A percentile compares a stretch with the other conserved stretches of the same genome.
Conservation (phyloP, 1,284 basidiomycete species). For the Pseudozyma tsukubaensis region DNA sequence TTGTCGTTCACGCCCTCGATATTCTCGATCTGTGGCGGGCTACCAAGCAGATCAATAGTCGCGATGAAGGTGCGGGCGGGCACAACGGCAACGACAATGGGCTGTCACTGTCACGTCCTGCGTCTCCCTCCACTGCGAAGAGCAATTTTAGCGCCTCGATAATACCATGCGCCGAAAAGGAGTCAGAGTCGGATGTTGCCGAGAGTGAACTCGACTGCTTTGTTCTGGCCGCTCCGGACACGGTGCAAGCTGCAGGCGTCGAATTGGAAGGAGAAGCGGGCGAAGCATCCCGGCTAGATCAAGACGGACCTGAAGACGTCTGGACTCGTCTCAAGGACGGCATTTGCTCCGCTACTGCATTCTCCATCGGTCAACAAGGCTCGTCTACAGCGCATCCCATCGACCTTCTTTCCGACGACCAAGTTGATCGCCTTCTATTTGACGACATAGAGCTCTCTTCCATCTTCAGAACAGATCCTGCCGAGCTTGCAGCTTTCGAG, state of each 20-base stretch:
- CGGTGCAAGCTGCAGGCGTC: not conserved
- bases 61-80: too few relatives aligned
- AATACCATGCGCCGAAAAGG: not conserved
- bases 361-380: not conserved
- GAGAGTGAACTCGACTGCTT: slow-evolving; percentile 30
- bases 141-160: not conserved
- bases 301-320: not conserved
- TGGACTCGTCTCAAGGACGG: slow-evolving; percentile 14
- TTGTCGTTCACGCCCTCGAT: slow-evolving; percentile 26
- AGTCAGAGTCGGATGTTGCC: slow-evolving; percentile 4
- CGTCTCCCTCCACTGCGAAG: not conserved
- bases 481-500: slow-evolving; percentile 19
- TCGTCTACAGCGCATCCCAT: slow-evolving; percentile 13
- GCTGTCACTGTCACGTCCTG: not conserved
- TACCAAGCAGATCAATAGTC: not conserved
- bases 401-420: slow-evolving; percentile 32
- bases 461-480: slow-evolving; percentile 24
- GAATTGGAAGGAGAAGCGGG: not conserved
- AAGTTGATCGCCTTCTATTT: slow-evolving; percentile 39
- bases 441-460: slow-evolving; percentile 18
- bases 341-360: slow-evolving; percentile 9
- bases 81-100: not conserved
- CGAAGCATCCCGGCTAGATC: not conserved
- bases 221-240: slow-evolving; percentile 3
- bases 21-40: slow-evolving; percentile 24